These are phyloP conservation scores for Solanum tarijense DNA, from an alignment of 257 asterid genomes.

Conservation along the genomic window DNA sequence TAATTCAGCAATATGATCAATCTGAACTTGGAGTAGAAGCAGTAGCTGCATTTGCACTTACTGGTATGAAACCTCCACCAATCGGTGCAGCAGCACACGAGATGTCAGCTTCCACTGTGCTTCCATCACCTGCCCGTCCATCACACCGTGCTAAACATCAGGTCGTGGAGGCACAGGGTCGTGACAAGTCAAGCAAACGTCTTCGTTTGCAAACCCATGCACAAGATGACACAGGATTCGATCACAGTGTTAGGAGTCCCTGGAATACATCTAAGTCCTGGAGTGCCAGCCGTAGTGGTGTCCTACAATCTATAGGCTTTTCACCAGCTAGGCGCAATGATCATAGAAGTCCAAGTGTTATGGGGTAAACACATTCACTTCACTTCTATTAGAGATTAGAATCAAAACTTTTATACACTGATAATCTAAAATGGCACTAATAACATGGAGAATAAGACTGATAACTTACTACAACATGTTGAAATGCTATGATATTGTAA, in stretches of 20 bases:
- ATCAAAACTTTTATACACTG: not conserved
- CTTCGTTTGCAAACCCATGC: constrained; percentile 15
- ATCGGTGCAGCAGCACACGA: constrained; percentile 18
- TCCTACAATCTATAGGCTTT: constrained; percentile 23
- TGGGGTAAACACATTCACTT: constrained; percentile 27
- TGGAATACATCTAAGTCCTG: constrained; percentile 61
- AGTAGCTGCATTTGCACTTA: constrained; percentile 58
- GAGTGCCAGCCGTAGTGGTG: constrained; percentile 35
- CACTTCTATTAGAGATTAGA: not conserved
- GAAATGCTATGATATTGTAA: not conserved
- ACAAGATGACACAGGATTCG: constrained; percentile 28
- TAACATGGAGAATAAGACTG: not conserved
- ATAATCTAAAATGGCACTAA: not conserved
- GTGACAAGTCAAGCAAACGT: constrained; percentile 17
- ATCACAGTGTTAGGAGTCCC: constrained; percentile 57
- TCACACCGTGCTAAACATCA: constrained; percentile 1
- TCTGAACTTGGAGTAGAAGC: constrained; percentile 63
- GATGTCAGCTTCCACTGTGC: constrained; percentile 14
- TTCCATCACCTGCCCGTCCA: constrained; percentile 16
- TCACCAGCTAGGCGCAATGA: constrained; percentile 48
- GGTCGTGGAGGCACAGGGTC: not conserved
- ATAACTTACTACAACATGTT: not conserved
- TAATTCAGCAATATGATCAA: constrained; percentile 71
- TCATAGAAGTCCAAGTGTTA: constrained; percentile 17
- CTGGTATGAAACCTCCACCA: constrained; percentile 62